Evolutionary conservation across 2,329 filamentous ascomycete genomes (phyloP).

Genomic region (Colletotrichum sp.): DNA sequence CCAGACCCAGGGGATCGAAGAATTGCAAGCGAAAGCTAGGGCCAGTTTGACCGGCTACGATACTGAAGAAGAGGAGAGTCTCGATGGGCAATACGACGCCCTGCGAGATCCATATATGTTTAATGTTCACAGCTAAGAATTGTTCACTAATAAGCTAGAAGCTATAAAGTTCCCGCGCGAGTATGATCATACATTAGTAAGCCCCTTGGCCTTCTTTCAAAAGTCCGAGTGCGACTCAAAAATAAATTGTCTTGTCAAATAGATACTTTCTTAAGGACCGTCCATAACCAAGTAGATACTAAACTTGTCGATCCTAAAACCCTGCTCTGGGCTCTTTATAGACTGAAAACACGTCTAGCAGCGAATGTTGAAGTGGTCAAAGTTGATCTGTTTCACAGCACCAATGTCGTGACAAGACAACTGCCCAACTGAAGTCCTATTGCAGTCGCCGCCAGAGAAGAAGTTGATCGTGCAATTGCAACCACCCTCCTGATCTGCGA

Average conservation of each 20-base stretch:
- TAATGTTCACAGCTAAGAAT: neutral
- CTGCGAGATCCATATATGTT: neutral
- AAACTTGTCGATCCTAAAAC: neutral
- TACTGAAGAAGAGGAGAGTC: neutral
- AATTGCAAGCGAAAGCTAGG: no score
- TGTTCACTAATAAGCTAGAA: neutral
- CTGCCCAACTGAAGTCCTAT: neutral
- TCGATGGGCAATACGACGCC: neutral
- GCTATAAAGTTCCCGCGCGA: neutral
- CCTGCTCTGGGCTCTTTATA: neutral
- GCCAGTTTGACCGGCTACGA: neutral
- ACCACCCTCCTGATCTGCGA: neutral
- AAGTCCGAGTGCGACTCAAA: no score
- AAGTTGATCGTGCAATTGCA: constrained; percentile 10
- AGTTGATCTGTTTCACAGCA: constrained; percentile 4
- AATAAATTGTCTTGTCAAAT: no score
- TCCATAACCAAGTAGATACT: neutral
- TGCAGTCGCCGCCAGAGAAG: constrained; percentile 7
- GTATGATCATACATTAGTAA: neutral
- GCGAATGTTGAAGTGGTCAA: constrained; percentile 13
- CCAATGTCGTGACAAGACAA: neutral
- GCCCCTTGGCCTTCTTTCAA: neutral
- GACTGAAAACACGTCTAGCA: neutral
- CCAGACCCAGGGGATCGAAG: no score
- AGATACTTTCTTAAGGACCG: neutral